Conservation (phyloP, 805 yeast species). For the Jamesozyma hellenica region DNA sequence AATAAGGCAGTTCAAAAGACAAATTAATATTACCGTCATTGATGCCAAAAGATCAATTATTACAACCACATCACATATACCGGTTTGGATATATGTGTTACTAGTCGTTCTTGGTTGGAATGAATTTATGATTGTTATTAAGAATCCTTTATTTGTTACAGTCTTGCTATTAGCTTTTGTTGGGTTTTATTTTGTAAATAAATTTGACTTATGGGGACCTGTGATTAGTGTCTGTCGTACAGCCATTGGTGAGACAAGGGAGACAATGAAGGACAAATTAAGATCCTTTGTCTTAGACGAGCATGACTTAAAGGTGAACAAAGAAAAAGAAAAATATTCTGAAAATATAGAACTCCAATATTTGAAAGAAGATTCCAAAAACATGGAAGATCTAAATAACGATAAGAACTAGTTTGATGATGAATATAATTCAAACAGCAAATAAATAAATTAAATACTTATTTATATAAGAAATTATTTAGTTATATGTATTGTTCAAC, state of each 20-base stretch:
- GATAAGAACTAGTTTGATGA: not conserved
- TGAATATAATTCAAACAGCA: not conserved
- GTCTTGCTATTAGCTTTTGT: conserved; percentile 49
- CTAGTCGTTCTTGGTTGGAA: conserved; percentile 85
- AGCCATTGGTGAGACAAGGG: conserved; percentile 46
- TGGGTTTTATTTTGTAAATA: conserved; percentile 56
- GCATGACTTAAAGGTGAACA: conserved; percentile 11
- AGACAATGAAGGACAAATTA: conserved; percentile 47
- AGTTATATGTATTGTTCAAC: no score
- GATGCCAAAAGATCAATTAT: conserved; percentile 85
- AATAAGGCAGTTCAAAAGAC: conserved; percentile 52
- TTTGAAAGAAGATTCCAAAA: no score
- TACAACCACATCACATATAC: conserved; percentile 68
- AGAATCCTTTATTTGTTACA: conserved; percentile 76
- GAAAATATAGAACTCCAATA: conserved; percentile 1
- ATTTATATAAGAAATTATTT: no score
- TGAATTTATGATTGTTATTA: conserved; percentile 77
- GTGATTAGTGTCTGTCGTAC: conserved; percentile 49
- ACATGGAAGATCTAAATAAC: no score
- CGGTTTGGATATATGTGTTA: conserved; percentile 67
- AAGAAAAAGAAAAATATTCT: not conserved
- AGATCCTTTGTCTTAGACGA: conserved; percentile 52
- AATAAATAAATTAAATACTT: no score
- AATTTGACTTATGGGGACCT: conserved; percentile 68
- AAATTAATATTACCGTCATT: conserved; percentile 66